Percentiles rank a stretch among this genome's conserved stretches.
Conservation (phyloP, 2,329 filamentous ascomycete genomes). For the Emergomyces orientalis region DNA sequence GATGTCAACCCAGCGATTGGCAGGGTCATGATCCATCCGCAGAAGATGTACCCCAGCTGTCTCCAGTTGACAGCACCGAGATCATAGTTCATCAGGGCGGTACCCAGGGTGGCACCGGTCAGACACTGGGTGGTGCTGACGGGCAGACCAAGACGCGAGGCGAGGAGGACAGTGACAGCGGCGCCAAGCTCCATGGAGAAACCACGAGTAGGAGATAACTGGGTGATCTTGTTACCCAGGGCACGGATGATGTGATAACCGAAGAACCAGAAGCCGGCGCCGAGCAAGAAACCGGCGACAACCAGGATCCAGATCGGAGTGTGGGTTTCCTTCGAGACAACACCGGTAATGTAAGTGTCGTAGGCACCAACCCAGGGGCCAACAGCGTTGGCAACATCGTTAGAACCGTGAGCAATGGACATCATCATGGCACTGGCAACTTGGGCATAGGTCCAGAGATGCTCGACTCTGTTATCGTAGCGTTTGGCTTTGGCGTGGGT, state of each 20-base stretch:
- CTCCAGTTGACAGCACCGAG: conserved; percentile 37
- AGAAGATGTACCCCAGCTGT: conserved; percentile 36
- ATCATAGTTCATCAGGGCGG: conserved; percentile 31
- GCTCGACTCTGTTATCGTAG: conserved; percentile 41
- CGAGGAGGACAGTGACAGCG: conserved; percentile 32
- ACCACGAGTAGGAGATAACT: conserved; percentile 31
- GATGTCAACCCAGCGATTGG: conserved; percentile 35
- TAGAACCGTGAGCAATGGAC: conserved; percentile 39
- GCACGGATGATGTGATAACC: conserved; percentile 35
- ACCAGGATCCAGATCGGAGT: conserved; percentile 36
- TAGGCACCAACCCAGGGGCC: conserved; percentile 35
- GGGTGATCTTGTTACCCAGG: conserved; percentile 36
- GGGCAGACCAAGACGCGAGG: conserved; percentile 27
- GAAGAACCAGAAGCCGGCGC: conserved; percentile 35
- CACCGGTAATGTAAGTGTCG: conserved; percentile 27
- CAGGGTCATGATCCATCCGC: conserved; percentile 39
- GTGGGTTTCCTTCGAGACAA: conserved; percentile 22
- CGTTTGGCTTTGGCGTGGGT: conserved; percentile 35
- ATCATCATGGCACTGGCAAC: conserved; percentile 35
- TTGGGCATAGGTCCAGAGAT: conserved; percentile 41
- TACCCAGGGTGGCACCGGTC: conserved; percentile 29
- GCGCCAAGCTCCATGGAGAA: conserved; percentile 35
- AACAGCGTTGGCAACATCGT: conserved; percentile 37
- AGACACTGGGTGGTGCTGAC: conserved; percentile 33
- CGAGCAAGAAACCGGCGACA: conserved; percentile 30